phyloP scores from a whole-genome alignment of 164 flowering plant species.

The Vitis cinerea region DNA sequence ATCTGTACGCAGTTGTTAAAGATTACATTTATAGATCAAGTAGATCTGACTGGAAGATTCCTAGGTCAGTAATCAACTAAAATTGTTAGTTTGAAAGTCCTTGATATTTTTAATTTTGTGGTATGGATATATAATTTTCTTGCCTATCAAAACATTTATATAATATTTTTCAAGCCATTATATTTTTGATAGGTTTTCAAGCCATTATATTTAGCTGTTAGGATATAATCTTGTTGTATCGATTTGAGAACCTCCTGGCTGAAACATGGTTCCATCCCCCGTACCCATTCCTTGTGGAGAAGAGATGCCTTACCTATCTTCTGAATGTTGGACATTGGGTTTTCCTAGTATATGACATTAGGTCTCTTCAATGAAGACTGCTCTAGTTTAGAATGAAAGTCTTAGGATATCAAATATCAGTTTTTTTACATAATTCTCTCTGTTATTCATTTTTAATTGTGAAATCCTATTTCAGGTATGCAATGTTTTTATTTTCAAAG shows the following conservation, averaged over 20 bases:
- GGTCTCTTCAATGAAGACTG: conserved; percentile 1
- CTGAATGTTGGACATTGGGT: background rate
- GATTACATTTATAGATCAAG: no score
- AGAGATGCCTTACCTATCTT: no score
- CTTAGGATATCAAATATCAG: background rate
- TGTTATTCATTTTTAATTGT: background rate
- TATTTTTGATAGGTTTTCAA: background rate
- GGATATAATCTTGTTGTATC: background rate
- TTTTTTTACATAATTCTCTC: background rate
- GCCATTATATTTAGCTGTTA: background rate
- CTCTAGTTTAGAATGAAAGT: background rate
- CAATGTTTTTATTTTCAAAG: conserved; percentile 84
- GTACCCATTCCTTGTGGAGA: no score
- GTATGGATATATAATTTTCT: no score
- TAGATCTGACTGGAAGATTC: background rate
- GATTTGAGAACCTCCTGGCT: background rate
- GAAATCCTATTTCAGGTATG: conserved; percentile 67
- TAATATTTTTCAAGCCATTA: background rate
- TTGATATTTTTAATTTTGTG: no score
- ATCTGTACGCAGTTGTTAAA: background rate
- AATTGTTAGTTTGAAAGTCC: background rate
- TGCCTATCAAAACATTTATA: no score
- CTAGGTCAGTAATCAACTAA: background rate
- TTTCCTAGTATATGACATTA: background rate
- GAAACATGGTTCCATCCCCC: background rate